Evolutionary conservation across 2,329 filamentous ascomycete genomes (phyloP), one percentile per base, ranked within the genome.

Genomic region (Colletotrichum sidae): DNA sequence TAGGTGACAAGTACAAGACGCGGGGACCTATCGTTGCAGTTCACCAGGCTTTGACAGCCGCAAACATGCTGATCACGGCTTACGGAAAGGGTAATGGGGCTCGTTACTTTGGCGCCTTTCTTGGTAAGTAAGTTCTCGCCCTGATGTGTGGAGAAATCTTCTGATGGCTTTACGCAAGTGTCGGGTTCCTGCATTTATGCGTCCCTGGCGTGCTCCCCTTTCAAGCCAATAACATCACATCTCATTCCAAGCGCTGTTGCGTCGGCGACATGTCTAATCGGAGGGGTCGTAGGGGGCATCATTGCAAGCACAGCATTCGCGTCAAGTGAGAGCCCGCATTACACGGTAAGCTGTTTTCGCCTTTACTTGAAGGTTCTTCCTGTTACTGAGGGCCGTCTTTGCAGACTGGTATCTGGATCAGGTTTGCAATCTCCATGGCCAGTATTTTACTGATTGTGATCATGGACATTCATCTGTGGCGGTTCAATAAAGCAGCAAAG

Each of bases 161-260:
- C 59, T 66, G 61, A 44, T 68, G 65, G 25, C 53, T 60, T 8
- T 72, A 68, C 41, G 60, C 70, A 65, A 74, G 72, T 4, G 71
- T 75, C 6, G 71, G 72, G 5, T 70, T 71, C 45, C 54, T 72
- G 41, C 72, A 75, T 38, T 74, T 70, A 25, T 73, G 72, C 47
- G 68, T 74, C 44, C 72, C 73, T 2, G 73, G 70, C 9, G 69
- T 75, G 2, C 65, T 75, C 12, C 69, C 74, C 6, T 75, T 69
- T 55, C 74, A 75, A 55, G 74, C 73, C 7, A 75, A 75, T 65
- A 75, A 75, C 47, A 75, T 75, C 63, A 73, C 69, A 2, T 69
- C 68, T 2, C 72, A 70, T 34, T 75, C 70, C 2, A 75, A 75
- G 60, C 72, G 73, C 8, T 1, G 70, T 74, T 6, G 72, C 72